Conservation (phyloP, 2,329 filamentous ascomycete genomes). For the Clathrospora elynae region DNA sequence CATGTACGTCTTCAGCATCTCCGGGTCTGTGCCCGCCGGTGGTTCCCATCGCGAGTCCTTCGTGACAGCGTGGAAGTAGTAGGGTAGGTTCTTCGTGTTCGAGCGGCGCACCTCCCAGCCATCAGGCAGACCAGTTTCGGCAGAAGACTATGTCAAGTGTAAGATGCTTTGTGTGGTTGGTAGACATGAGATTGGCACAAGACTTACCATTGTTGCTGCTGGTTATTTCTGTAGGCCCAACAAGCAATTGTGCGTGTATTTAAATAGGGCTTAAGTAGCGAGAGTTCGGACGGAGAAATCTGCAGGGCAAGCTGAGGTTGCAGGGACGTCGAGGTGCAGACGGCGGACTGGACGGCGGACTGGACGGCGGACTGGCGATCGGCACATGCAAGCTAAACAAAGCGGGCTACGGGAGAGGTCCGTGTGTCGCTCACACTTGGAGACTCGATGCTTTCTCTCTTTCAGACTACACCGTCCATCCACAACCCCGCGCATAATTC, state of each 20-base stretch:
- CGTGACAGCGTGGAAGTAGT: constrained; percentile 91
- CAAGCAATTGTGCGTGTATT: too few relatives aligned
- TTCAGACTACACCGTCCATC: not conserved
- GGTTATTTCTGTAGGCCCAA: constrained; percentile 4
- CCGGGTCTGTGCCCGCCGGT: constrained; percentile 82
- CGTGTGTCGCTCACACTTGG: too few relatives aligned
- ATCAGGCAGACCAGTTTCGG: constrained; percentile 69
- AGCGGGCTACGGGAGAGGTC: too few relatives aligned
- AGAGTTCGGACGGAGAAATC: constrained; percentile 4
- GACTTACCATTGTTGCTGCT: constrained; percentile 37
- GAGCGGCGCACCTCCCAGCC: constrained; percentile 97
- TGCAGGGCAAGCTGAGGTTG: constrained; percentile 13
- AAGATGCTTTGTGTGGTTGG: constrained; percentile 24
- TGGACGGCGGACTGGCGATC: too few relatives aligned
- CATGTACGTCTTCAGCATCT: constrained; percentile 95
- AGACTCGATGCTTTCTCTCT: not conserved
- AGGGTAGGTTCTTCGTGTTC: constrained; percentile 97
- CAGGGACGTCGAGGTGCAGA: constrained; percentile 13
- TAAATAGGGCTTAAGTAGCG: constrained; percentile 1
- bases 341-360: constrained; percentile 2
- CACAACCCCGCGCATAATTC: not conserved
- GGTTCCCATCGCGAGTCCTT: constrained; percentile 96
- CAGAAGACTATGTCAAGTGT: constrained; percentile 34
- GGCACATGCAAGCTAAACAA: constrained; percentile 14
- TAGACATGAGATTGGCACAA: constrained; percentile 1